These are phyloP conservation scores for Colletotrichum sp. DNA, from an alignment of 2,329 filamentous ascomycete species.

Conservation along the genomic window DNA sequence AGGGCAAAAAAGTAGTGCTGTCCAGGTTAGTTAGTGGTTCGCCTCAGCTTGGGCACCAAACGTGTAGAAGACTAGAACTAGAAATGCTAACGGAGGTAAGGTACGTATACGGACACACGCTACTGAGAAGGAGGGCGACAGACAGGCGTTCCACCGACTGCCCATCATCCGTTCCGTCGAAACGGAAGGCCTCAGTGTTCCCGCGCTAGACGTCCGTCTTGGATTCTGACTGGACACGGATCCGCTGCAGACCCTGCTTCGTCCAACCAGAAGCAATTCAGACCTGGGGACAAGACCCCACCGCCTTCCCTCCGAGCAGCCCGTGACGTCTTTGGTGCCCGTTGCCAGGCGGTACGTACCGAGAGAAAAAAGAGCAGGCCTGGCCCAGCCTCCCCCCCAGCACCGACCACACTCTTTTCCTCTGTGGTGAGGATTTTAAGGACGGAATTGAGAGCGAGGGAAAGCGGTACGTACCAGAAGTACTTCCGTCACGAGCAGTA, in stretches of 20 bases:
- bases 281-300: background rate
- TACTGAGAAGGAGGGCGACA: background rate
- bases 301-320: background rate
- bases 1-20: background rate
- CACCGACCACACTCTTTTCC: background rate
- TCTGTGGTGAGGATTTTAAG: background rate
- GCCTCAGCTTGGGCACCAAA: background rate
- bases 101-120: background rate
- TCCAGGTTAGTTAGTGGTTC: background rate
- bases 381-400: background rate
- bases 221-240: background rate
- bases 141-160: background rate
- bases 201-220: background rate
- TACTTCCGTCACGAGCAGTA: background rate
- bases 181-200: background rate
- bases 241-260: background rate
- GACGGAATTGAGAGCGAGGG: background rate
- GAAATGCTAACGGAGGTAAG: background rate
- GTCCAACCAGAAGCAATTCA: constrained; percentile 1
- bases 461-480: background rate
- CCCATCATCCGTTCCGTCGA: background rate
- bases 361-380: background rate
- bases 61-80: background rate
- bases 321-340: constrained; percentile 7
- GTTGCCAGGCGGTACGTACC: background rate